phyloP scores from a whole-genome alignment of 1,284 basidiomycete genomes.

The Leccinum subfulvum region DNA sequence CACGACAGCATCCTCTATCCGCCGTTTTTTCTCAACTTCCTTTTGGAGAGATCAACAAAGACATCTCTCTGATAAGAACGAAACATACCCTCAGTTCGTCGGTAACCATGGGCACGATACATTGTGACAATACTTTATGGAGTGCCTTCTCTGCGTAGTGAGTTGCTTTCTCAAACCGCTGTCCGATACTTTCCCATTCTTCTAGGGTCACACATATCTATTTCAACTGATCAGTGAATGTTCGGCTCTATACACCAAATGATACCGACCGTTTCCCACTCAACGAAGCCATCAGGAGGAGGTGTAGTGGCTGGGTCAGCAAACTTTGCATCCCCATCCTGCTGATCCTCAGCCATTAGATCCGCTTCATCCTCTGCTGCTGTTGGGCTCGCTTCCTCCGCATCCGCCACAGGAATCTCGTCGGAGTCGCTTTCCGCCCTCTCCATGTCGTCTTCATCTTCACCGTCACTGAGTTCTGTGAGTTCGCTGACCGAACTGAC shows the following conservation, averaged over 20 bases:
- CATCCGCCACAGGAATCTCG: constrained; percentile 2
- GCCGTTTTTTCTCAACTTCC: constrained; percentile 63
- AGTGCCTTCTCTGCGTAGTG: constrained; percentile 80
- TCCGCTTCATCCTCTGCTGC: not conserved
- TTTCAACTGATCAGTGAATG: constrained; percentile 6
- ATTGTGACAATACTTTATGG: constrained; percentile 62
- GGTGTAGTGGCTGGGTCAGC: constrained; percentile 4
- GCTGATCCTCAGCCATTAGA: constrained; percentile 4
- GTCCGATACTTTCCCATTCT: constrained; percentile 77
- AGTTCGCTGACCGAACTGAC: constrained; percentile 61
- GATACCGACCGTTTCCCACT: constrained; percentile 78
- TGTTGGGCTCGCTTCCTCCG: constrained; percentile 6
- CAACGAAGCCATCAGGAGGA: constrained; percentile 58
- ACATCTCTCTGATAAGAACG: constrained; percentile 1
- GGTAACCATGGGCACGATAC: constrained; percentile 65
- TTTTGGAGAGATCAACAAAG: constrained; percentile 31
- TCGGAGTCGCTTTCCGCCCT: constrained; percentile 16
- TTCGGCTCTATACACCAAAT: not conserved
- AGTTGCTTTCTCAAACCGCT: constrained; percentile 70
- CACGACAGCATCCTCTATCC: constrained; percentile 66
- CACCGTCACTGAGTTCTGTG: constrained; percentile 62
- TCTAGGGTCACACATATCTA: constrained; percentile 78
- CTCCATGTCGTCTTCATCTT: constrained; percentile 17
- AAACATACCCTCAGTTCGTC: constrained; percentile 48
- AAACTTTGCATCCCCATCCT: not conserved